Evolutionary conservation across 257 asterid species (phyloP), one percentile per base, ranked within the genome.

Genomic region (Linderniella brevidens): DNA sequence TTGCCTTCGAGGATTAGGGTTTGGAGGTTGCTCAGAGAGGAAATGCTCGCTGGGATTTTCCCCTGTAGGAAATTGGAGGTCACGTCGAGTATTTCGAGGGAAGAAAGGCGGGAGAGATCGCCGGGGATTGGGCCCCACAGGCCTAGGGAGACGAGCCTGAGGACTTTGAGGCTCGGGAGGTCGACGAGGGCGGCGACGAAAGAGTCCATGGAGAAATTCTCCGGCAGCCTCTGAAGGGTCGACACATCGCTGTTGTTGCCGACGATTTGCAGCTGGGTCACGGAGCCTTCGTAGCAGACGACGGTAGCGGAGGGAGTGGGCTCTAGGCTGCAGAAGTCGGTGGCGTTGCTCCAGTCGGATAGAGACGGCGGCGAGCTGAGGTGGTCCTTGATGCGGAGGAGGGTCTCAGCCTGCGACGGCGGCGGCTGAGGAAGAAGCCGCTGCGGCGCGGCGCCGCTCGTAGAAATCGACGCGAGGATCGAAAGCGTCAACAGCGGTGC

Each of bases 181-280:
- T 45, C 69, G 48, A 57, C 64, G 9, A 87, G 78, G 5, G 78
- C 52, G 8, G 75, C 55, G 15, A 76, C 56, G 9, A 87, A 74
- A 16, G 93, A 74, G 45, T 77, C 88, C 11, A 70, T 43, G 4
- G 95, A 83, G 70, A 87, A 87, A 55, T 74, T 80, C 2, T n/a
- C 35, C 13, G 90, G 82, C 13, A 82, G 29, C 37, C 32, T 25
- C 32, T 6, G 32, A 6, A 3, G 32, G 32, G 32, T 25, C 32
- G 58, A 69, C 41, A 52, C 64, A 36, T 74, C 41, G 0, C 59
- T 62, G 0, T 37, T 50, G 13, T 61, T 61, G 37, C 92, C 93
- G 46, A 73, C 70, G 44, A 83, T 76, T 59, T 83, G 95, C 57
- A 87, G 61, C 69, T 87, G 95, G 65, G 93, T 76, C 64, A 80